These are phyloP conservation scores for Candida palmyrensis DNA, from an alignment of 805 yeast species.

Conservation along the genomic window DNA sequence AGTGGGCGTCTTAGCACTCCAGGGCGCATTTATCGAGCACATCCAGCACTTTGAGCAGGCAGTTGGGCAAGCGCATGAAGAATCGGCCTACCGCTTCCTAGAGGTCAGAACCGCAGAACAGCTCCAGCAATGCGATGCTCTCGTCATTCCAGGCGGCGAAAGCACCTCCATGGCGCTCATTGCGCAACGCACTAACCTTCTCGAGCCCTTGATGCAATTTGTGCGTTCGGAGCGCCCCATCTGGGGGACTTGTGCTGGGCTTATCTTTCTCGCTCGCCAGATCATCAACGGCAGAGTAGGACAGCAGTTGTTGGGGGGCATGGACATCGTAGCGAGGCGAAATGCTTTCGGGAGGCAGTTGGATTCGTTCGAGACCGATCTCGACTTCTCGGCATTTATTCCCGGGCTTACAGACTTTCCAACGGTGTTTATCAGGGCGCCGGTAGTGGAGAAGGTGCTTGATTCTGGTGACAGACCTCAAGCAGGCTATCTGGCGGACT, in stretches of 20 bases:
- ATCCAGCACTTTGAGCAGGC: slow-evolving; percentile 42
- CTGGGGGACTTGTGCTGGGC: slow-evolving; percentile 89
- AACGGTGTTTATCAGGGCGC: slow-evolving; percentile 70
- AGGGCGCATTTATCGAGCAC: slow-evolving; percentile 77
- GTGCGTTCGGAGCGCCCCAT: slow-evolving; percentile 50
- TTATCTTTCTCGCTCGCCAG: slow-evolving; percentile 57
- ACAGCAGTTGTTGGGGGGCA: slow-evolving; percentile 57
- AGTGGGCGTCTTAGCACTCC: slow-evolving; percentile 72
- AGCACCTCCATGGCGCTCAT: slow-evolving; percentile 66
- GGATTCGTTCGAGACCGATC: slow-evolving; percentile 51
- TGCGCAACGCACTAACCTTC: slow-evolving; percentile 58
- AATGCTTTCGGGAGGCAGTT: slow-evolving; percentile 79
- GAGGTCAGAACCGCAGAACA: slow-evolving; percentile 53
- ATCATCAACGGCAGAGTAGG: slow-evolving; percentile 48
- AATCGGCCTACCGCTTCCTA: slow-evolving; percentile 14
- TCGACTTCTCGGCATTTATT: slow-evolving; percentile 44
- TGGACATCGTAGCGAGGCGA: slow-evolving; percentile 59
- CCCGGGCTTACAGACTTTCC: slow-evolving; percentile 35
- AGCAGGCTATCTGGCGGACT: too few species aligned
- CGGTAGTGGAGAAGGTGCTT: slow-evolving; percentile 42
- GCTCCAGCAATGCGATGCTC: slow-evolving; percentile 46
- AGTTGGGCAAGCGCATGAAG: slow-evolving; percentile 6
- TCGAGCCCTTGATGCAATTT: slow-evolving; percentile 48
- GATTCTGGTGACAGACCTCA: not conserved
- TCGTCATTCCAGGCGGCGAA: slow-evolving; percentile 73